phyloP scores from a whole-genome alignment of 306 rosid genomes.

The Acmispon strigosus region DNA sequence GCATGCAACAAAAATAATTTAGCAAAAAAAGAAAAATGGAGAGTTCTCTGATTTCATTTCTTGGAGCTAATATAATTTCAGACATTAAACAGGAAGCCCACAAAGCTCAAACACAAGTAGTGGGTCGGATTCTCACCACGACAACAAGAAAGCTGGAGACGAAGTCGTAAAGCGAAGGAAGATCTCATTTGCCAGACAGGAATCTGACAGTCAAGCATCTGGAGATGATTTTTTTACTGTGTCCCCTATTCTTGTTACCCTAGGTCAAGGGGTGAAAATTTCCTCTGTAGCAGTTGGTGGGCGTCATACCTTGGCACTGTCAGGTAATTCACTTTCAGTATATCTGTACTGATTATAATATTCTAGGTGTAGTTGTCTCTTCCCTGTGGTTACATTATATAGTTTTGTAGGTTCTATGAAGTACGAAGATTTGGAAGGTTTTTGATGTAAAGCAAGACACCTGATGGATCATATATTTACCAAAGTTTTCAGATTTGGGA shows the following conservation, averaged over 20 bases:
- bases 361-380: constrained; percentile 39
- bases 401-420: constrained; percentile 87
- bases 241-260: constrained; percentile 55
- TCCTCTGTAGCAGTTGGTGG: constrained; percentile 83
- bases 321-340: constrained; percentile 52
- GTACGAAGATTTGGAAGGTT: constrained; percentile 78
- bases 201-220: constrained; percentile 52
- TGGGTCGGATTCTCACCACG: constrained; percentile 52
- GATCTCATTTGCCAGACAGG: constrained; percentile 45
- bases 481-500: constrained; percentile 94
- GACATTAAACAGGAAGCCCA: constrained; percentile 43
- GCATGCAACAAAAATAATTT: constrained; percentile 3
- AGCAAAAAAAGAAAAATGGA: not conserved
- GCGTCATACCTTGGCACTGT: constrained; percentile 75
- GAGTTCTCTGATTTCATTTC: constrained; percentile 22
- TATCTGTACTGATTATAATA: constrained; percentile 17
- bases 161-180: constrained; percentile 69
- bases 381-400: constrained; percentile 64
- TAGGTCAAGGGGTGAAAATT: constrained; percentile 64
- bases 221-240: constrained; percentile 58
- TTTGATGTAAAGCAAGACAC: constrained; percentile 75
- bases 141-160: constrained; percentile 52
- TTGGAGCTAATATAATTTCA: constrained; percentile 28
- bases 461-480: constrained; percentile 82
- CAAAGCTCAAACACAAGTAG: constrained; percentile 47